Evolutionary conservation across 805 yeast species (phyloP), one percentile per base, ranked within the genome.

Genomic region (Cyberlindnera lachancei): DNA sequence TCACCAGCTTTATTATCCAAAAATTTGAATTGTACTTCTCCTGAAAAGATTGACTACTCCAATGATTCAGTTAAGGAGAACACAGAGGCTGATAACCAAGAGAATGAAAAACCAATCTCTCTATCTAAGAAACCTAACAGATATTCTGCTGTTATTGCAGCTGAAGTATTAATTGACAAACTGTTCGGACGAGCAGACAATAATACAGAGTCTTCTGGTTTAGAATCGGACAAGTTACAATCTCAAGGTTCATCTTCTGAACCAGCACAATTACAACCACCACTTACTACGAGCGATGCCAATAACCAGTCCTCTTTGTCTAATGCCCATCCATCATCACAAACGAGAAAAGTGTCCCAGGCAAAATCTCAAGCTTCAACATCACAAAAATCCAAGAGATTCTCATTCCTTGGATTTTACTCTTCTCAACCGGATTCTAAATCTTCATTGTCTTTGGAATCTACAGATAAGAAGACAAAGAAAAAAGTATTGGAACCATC

Each of bases 321-420:
- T 5, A 28, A 13, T 7, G 13, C 13, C 9, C 24, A 24, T 3
- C 33, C 37, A 3, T 27, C 38, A 4, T 25, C 34, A n/a, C 29
- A 27, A n/a, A 18, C 28, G 30, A 30, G 43, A 25, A 39, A 38
- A 15, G 28, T 42, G 19, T 38, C 41, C 8, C 24, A 37, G 15
- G 31, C 44, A 15, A 36, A 23, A 18, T 15, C 27, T 7, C 27
- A 35, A 5, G 35, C 32, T 10, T 27, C 33, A 5, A 27, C 29
- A 7, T 24, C 36, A 4, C 39, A 33, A 24, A 53, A 56, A 30
- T 42, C 42, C 26, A 64, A 63, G 40, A 51, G 71, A 39, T 64
- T 64, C 41, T 63, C 69, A 42, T 51, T 65, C 30, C 40, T 64
- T 20, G 61, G 69, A 4, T 56, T 61, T 42, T 55, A 58, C 35